These are phyloP conservation scores for Penicillium parvum DNA, from an alignment of 495 filamentous ascomycete species.

Conservation along the genomic window DNA sequence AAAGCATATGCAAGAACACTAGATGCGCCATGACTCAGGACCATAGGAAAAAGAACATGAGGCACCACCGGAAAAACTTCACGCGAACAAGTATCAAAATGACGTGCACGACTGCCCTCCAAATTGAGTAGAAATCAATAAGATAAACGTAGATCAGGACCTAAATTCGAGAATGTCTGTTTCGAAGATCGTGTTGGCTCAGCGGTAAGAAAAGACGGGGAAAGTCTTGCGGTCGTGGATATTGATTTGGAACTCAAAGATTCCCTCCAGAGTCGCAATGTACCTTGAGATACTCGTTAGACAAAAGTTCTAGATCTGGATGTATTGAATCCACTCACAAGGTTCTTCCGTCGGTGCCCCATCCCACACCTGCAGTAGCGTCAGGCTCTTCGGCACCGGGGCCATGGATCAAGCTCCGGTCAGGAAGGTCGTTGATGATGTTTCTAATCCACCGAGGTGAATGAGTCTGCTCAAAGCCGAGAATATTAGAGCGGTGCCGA, in stretches of 20 bases:
- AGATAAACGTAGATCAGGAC: neutral
- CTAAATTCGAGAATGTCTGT: neutral
- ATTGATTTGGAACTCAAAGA: conserved; percentile 70
- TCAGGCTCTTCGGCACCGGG: conserved; percentile 37
- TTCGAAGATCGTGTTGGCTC: conserved; percentile 12
- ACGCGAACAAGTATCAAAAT: too few species aligned
- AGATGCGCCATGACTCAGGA: conserved; percentile 1
- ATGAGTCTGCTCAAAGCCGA: conserved; percentile 34
- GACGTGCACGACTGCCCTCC: too few species aligned
- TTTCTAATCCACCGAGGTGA: conserved; percentile 42
- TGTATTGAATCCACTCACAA: conserved; percentile 52
- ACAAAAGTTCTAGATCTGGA: neutral
- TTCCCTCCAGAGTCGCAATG: conserved; percentile 68
- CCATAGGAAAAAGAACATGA: too few species aligned
- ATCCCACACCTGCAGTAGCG: conserved; percentile 62
- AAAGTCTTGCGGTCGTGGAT: conserved; percentile 59
- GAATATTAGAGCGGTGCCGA: conserved; percentile 31
- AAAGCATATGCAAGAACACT: conserved; percentile 14
- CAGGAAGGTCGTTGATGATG: conserved; percentile 40
- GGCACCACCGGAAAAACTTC: too few species aligned
- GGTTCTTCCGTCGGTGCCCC: conserved; percentile 64
- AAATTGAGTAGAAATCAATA: neutral
- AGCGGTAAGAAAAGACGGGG: conserved; percentile 57
- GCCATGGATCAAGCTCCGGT: conserved; percentile 29
- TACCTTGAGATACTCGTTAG: conserved; percentile 49